Evolutionary conservation across 1,139 yeast genomes (phyloP), one percentile per base, ranked within the genome.

Genomic region (Lodderomyces orthopsilosis): DNA sequence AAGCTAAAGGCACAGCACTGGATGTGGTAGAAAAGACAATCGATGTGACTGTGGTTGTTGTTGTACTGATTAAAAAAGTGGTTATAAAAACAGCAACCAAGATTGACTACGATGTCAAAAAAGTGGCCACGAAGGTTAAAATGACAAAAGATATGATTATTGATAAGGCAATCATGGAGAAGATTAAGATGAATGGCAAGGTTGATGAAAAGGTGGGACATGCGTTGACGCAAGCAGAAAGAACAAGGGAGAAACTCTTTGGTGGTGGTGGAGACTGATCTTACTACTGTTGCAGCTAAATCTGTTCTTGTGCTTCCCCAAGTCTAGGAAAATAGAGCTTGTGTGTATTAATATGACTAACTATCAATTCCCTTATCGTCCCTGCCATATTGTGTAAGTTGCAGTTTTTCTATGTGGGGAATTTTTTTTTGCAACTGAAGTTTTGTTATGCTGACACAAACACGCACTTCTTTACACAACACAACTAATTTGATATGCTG

Each of bases 21-120:
- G 37, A 17, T 22, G 27, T 35, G n/a, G 18, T 18, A 9, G 37
- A 35, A 6, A 35, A 19, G n/a, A 24, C 27, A 12, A 18, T 35
- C 17, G 37, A 35, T 7, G 27, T 35, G 13, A 35, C 37, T 22
- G 27, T 22, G 2, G 37, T 35, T 21, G 37, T 35, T 14, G 18
- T 35, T 21, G 26, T 35, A 35, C 37, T 35, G 37, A 15, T 35
- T 23, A 35, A 35, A 23, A 35, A 35, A 35, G 37, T 35, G 9
- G 37, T 35, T 13, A 22, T 22, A 22, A 23, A 22, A n/a, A 23
- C 37, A 2, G 37, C 27, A n/a, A 28, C 26, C 7, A 17, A 35
- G 22, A 23, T 23, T 35, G 37, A 35, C 26, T 21, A 19, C 13
- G 37, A 17, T 10, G 27, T 21, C 2, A 21, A 22, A 6, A 35